Evolutionary conservation across 768 basidiomycete species (phyloP), one percentile per base, ranked within the genome.

Genomic region (Suillus tomentosus): DNA sequence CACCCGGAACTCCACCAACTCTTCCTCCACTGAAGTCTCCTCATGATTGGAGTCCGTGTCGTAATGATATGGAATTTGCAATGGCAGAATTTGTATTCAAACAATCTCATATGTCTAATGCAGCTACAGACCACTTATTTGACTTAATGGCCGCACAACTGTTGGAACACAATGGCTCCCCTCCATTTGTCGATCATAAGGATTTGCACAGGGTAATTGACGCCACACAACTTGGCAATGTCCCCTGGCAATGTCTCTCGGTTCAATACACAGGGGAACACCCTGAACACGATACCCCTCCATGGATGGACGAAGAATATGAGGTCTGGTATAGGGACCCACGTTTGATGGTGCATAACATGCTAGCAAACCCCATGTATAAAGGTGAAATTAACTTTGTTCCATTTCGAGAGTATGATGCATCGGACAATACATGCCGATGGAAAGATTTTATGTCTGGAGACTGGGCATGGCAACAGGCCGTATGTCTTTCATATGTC

Each of bases 131-230:
- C 27, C 27, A 27, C 63, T 13, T 71, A 17, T 63, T 71, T 11
- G 62, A 67, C 24, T 68, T 72, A 5, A 70, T 69, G 68, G 68
- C 54, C 0, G 64, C 66, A 2, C 47, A 62, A 47, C 62, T 72
- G 0, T 62, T 66, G 9, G 37, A 57, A 2, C 55, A 67, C 39
- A 58, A 58, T 11, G 57, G 65, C 22, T 53, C 45, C 14, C 62
- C 65, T 62, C 79, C 79, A 0, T 76, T 75, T 48, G 40, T 58
- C 0, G 50, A 70, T 47, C 60, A 70, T 53, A 56, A 63, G 5
- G 64, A 77, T 36, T 14, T 77, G 2, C 68, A 70, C 40, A 36
- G 63, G 1, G 64, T 71, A 0, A 79, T 79, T 60, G 73, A 79
- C 48, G 24, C 62, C 0, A 74, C 69, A 0, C n/a, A 56, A 17